These are phyloP conservation scores for Trametes polyzona DNA, from an alignment of 1,284 basidiomycete genomes.

Conservation along the genomic window DNA sequence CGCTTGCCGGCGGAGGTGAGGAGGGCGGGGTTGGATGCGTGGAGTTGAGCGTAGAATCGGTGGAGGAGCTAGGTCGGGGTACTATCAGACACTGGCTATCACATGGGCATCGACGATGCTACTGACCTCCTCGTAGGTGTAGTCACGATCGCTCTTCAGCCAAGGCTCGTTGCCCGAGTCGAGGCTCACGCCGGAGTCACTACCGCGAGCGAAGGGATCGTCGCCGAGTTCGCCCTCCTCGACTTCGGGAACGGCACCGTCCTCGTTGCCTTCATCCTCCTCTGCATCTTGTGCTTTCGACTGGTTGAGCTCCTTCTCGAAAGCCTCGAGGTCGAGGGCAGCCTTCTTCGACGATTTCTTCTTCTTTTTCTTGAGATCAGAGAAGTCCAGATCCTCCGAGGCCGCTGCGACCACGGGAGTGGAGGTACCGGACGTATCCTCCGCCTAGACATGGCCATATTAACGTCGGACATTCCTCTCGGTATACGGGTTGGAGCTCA, in stretches of 20 bases:
- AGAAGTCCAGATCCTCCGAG: conserved; percentile 78
- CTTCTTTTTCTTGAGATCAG: conserved; percentile 86
- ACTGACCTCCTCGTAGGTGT: conserved; percentile 88
- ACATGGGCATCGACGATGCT: not conserved
- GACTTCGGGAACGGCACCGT: conserved; percentile 60
- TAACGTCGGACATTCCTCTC: not conserved
- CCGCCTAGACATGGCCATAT: conserved; percentile 45
- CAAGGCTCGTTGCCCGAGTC: conserved; percentile 81
- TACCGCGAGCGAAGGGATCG: conserved; percentile 77
- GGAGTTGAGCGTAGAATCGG: conserved; percentile 91
- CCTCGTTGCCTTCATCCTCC: conserved; percentile 58
- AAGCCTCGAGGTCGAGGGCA: conserved; percentile 77
- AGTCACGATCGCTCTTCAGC: conserved; percentile 93
- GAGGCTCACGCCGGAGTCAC: conserved; percentile 53
- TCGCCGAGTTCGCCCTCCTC: conserved; percentile 86
- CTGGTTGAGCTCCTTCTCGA: conserved; percentile 86
- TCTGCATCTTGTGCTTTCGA: conserved; percentile 66
- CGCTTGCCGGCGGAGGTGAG: conserved; percentile 86
- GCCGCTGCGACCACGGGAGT: conserved; percentile 53
- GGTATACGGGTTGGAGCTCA: conserved; percentile 41
- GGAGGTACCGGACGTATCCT: conserved; percentile 63
- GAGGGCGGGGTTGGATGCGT: conserved; percentile 93
- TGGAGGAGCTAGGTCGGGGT: conserved; percentile 74
- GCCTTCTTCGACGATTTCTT: conserved; percentile 81
- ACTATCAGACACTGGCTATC: not conserved